phyloP scores from a whole-genome alignment of 305 asterid genomes.

The Fraxinus albicans region DNA sequence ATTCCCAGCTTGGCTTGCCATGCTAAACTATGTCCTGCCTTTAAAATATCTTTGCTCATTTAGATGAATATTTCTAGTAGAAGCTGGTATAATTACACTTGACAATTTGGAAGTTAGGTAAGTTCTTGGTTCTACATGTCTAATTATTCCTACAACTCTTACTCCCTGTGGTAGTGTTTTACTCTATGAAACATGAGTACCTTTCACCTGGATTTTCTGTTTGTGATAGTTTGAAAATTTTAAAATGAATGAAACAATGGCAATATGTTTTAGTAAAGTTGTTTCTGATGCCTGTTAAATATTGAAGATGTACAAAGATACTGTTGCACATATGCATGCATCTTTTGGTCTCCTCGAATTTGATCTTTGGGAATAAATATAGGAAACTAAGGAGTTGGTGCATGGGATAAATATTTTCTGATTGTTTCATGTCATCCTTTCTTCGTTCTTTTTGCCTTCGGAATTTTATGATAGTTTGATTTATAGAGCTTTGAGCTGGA shows the following conservation, averaged over 20 bases:
- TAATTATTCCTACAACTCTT: background rate
- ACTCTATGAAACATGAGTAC: background rate
- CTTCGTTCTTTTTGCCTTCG: background rate
- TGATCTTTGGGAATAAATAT: background rate
- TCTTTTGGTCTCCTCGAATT: background rate
- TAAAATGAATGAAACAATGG: background rate
- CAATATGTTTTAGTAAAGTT: background rate
- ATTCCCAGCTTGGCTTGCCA: background rate
- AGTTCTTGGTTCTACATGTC: background rate
- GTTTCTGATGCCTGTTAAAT: background rate
- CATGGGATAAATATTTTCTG: background rate
- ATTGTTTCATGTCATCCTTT: background rate
- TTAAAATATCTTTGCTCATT: background rate
- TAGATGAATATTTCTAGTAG: background rate
- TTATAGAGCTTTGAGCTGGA: background rate
- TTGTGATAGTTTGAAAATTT: background rate
- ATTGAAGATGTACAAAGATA: background rate
- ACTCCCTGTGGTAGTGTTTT: background rate
- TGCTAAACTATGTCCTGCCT: background rate
- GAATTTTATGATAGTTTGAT: background rate
- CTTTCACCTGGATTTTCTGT: background rate
- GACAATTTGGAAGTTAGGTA: background rate
- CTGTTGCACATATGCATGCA: background rate
- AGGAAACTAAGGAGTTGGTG: background rate
- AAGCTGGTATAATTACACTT: background rate